A percentile compares a stretch with the other conserved stretches of the same genome.
These are phyloP conservation scores for Penicillium brevicompactum DNA, from an alignment of 2,329 filamentous ascomycete genomes.

Conservation along the genomic window DNA sequence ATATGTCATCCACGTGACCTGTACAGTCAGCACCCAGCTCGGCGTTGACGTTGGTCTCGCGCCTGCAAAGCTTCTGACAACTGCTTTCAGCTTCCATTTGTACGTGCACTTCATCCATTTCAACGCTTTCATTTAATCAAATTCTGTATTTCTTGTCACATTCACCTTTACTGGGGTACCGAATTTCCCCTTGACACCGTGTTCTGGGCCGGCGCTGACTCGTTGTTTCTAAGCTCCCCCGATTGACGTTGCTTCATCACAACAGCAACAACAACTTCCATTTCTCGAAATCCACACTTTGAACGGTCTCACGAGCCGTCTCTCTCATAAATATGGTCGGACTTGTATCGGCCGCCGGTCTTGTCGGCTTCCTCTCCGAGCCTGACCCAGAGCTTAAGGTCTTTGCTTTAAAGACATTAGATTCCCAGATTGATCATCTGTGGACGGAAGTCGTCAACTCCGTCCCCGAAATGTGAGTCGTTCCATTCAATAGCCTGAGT, in stretches of 20 bases:
- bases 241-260: slow-evolving; percentile 37
- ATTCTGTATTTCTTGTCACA: slow-evolving; percentile 9
- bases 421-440: slow-evolving; percentile 93
- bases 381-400: slow-evolving; percentile 92
- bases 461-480: slow-evolving; percentile 84
- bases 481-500: background rate
- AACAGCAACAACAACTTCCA: slow-evolving; percentile 25
- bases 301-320: slow-evolving; percentile 14
- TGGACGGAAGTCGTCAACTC: slow-evolving; percentile 97
- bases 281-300: slow-evolving; percentile 13
- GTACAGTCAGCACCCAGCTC: slow-evolving; percentile 23
- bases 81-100: slow-evolving; percentile 27
- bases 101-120: slow-evolving; percentile 25
- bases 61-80: slow-evolving; percentile 29
- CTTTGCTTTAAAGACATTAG: slow-evolving; percentile 92
- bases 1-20: slow-evolving; percentile 22
- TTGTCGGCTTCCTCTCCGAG: slow-evolving; percentile 93
- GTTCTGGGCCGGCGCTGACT: slow-evolving; percentile 21
- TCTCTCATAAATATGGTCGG: slow-evolving; percentile 70
- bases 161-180: slow-evolving; percentile 8
- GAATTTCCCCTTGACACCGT: slow-evolving; percentile 4
- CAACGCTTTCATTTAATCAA: slow-evolving; percentile 20
- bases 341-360: slow-evolving; percentile 88
- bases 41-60: slow-evolving; percentile 31
- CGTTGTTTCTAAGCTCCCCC: slow-evolving; percentile 29